phyloP scores from a whole-genome alignment of 208 protist genomes.

The Acanthamoeba royreba region DNA sequence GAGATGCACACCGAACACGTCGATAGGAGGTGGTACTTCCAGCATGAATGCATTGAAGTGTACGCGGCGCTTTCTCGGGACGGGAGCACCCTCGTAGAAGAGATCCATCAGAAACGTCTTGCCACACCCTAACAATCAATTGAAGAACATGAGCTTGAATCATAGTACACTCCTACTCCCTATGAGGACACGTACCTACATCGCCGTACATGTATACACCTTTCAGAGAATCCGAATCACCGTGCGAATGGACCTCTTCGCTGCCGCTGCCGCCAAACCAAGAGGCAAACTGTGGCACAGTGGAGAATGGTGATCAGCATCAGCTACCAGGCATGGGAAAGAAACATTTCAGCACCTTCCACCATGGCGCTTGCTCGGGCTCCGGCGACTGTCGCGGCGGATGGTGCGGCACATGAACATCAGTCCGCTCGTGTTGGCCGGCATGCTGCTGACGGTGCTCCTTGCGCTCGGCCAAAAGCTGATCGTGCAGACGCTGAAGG shows the following conservation, averaged over 20 bases:
- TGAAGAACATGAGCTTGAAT: too few species aligned
- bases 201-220: slow-evolving; percentile 92
- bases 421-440: neutral
- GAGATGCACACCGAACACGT: neutral
- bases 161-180: neutral
- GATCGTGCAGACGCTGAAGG: slow-evolving; percentile 60
- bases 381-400: neutral
- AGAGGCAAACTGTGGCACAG: neutral
- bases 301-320: neutral
- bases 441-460: neutral
- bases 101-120: slow-evolving; percentile 96
- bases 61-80: slow-evolving; percentile 82
- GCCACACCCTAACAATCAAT: slow-evolving; percentile 91
- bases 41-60: slow-evolving; percentile 97
- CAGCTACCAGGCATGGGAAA: neutral
- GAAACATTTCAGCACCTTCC: neutral
- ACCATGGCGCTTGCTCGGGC: neutral
- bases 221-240: slow-evolving; percentile 59
- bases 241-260: neutral
- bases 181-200: slow-evolving; percentile 63
- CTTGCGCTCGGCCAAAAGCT: neutral
- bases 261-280: neutral
- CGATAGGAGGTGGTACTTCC: slow-evolving; percentile 81
- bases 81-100: slow-evolving; percentile 84
- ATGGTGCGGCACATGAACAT: neutral